A percentile compares a stretch with the other conserved stretches of the same genome.
Evolutionary conservation across 2,329 filamentous ascomycete species (phyloP).

Genomic region (Tolypocladium inflatum): DNA sequence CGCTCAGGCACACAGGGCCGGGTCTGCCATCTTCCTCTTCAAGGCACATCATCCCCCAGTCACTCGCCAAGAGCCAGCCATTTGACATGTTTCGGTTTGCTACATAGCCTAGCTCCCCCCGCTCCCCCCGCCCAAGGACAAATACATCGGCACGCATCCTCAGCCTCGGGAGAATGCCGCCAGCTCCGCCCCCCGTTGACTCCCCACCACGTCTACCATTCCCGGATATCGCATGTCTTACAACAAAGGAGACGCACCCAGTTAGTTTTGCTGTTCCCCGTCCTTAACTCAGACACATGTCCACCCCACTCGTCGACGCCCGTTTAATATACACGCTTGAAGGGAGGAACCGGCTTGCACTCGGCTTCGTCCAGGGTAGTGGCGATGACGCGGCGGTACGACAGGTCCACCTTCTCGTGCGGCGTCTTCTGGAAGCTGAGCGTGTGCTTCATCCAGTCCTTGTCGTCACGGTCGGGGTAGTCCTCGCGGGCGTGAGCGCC

Average conservation of each 20-base stretch:
- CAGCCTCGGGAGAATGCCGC: neutral
- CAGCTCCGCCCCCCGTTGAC: neutral
- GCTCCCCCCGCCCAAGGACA: neutral
- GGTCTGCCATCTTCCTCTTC: neutral
- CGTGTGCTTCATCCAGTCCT: slow-evolving; percentile 99
- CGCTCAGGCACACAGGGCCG: neutral
- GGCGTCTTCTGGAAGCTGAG: slow-evolving; percentile 91
- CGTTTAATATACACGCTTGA: slow-evolving; percentile 81
- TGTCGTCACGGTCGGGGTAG: slow-evolving; percentile 88
- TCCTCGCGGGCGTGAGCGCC: slow-evolving; percentile 97
- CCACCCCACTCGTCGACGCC: neutral
- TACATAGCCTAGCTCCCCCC: too few species aligned
- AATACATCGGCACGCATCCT: neutral
- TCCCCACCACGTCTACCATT: neutral
- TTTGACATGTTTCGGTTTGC: neutral
- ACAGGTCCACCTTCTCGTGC: slow-evolving; percentile 76
- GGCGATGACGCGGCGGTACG: slow-evolving; percentile 74
- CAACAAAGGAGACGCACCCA: slow-evolving; percentile 6
- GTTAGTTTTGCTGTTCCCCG: neutral
- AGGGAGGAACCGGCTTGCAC: slow-evolving; percentile 92
- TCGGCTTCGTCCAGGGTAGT: slow-evolving; percentile 88
- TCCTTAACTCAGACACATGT: neutral
- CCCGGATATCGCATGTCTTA: slow-evolving; percentile 7
- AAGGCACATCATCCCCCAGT: neutral
- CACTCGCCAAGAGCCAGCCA: neutral